Evolutionary conservation across 179 eudicot species (phyloP).

Genomic region (Camellia oleifera): DNA sequence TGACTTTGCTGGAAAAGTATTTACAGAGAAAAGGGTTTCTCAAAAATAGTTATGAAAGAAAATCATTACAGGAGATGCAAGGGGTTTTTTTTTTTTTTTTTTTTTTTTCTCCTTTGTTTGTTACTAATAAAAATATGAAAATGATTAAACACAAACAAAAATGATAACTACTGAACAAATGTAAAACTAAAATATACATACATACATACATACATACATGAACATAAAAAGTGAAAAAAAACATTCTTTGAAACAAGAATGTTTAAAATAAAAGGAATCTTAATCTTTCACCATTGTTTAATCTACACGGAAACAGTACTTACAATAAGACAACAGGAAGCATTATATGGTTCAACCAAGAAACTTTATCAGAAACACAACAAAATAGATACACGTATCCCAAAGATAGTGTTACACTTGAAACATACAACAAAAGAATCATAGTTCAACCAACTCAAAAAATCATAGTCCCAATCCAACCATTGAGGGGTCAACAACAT

Average conservation of each 20-base stretch:
- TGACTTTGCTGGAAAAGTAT: not conserved
- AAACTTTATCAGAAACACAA: not conserved
- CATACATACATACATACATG: not conserved
- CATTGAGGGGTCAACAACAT: not conserved
- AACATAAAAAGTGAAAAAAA: not conserved
- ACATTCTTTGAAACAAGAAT: no score
- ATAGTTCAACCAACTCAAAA: not conserved
- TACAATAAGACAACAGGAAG: not conserved
- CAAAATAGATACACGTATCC: not conserved
- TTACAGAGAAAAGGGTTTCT: not conserved
- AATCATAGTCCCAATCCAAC: not conserved
- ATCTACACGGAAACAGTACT: not conserved
- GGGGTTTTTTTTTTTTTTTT: not conserved
- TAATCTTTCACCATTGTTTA: not conserved
- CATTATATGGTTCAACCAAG: not conserved
- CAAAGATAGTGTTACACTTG: not conserved
- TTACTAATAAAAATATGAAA: not conserved
- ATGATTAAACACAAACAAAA: not conserved
- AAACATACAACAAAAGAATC: not conserved
- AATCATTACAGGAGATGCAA: not conserved
- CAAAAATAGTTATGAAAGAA: constrained; percentile 3
- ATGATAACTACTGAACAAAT: no score
- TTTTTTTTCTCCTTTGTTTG: not conserved
- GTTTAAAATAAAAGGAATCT: not conserved
- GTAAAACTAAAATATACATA: not conserved